Conservation (phyloP, 805 yeast species). For the Metschnikowia borealis region DNA sequence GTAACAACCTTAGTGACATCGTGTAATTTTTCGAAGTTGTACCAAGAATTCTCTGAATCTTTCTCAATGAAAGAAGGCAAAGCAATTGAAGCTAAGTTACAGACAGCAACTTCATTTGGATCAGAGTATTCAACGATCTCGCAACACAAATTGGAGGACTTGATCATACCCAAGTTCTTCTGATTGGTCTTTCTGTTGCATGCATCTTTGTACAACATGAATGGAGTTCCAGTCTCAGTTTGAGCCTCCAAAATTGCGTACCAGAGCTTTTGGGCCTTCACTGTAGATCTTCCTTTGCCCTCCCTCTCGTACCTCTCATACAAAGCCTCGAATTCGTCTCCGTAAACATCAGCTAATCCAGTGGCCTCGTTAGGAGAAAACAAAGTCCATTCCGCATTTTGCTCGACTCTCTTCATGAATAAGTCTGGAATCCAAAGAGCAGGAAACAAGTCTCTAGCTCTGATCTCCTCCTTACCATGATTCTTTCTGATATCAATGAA, state of each 20-base stretch:
- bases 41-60: conserved; percentile 41
- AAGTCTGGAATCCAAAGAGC: conserved; percentile 63
- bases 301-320: conserved; percentile 51
- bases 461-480: conserved; percentile 60
- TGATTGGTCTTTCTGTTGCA: conserved; percentile 58
- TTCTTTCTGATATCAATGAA: conserved; percentile 58
- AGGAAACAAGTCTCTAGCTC: conserved; percentile 61
- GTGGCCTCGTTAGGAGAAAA: conserved; percentile 60
- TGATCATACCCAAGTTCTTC: conserved; percentile 56
- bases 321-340: conserved; percentile 51
- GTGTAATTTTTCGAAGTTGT: conserved; percentile 54
- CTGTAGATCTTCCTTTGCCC: conserved; percentile 45
- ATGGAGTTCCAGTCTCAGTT: conserved; percentile 64
- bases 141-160: conserved; percentile 60
- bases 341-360: conserved; percentile 52
- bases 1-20: conserved; percentile 52
- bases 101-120: conserved; percentile 57
- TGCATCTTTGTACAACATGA: conserved; percentile 61
- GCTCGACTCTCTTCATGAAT: conserved; percentile 58
- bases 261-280: conserved; percentile 61
- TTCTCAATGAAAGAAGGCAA: conserved; percentile 53
- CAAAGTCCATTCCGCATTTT: conserved; percentile 53
- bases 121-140: conserved; percentile 60
- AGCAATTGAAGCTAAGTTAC: conserved; percentile 59
- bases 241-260: conserved; percentile 57